Conservation (phyloP, 1,284 basidiomycete genomes). For the Thelephora terrestris region DNA sequence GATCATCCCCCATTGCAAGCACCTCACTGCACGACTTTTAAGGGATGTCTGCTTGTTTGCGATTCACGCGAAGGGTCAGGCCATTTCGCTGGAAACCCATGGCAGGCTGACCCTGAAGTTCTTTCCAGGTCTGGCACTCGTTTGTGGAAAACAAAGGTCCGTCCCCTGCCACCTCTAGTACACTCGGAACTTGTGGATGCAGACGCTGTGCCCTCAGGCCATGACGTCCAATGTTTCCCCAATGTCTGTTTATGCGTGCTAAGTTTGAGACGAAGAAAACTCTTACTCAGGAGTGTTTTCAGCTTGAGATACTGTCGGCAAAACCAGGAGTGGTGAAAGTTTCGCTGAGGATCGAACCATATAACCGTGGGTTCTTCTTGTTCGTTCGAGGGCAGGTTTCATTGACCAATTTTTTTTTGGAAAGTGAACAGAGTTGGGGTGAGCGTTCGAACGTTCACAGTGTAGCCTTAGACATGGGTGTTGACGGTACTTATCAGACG, state of each 20-base stretch:
- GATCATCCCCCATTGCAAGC: too few species aligned
- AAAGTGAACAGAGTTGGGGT: slow-evolving; percentile 70
- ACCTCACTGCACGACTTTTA: too few species aligned
- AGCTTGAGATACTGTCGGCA: slow-evolving; percentile 58
- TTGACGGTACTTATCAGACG: slow-evolving; percentile 22
- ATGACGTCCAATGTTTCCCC: slow-evolving; percentile 70
- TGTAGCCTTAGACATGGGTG: neutral
- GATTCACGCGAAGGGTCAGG: slow-evolving; percentile 51
- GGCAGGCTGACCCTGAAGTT: neutral
- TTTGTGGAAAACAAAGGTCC: slow-evolving; percentile 66
- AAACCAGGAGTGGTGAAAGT: slow-evolving; percentile 56
- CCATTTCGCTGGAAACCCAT: neutral
- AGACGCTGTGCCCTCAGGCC: slow-evolving; percentile 34
- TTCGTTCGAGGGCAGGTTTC: neutral
- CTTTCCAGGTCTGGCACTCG: slow-evolving; percentile 64
- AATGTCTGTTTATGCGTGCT: slow-evolving; percentile 35
- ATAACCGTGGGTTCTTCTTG: slow-evolving; percentile 47
- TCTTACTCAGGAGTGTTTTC: slow-evolving; percentile 3
- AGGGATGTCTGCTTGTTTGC: slow-evolving; percentile 51
- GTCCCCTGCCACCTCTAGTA: slow-evolving; percentile 4
- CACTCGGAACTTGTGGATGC: neutral
- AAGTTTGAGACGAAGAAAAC: neutral
- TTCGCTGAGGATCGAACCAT: slow-evolving; percentile 60
- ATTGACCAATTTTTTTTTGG: neutral
- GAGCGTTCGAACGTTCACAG: slow-evolving; percentile 14